Base-by-base conservation (phyloP, 2,329 filamentous ascomycete genomes). In the Exophiala calicioides region DNA sequence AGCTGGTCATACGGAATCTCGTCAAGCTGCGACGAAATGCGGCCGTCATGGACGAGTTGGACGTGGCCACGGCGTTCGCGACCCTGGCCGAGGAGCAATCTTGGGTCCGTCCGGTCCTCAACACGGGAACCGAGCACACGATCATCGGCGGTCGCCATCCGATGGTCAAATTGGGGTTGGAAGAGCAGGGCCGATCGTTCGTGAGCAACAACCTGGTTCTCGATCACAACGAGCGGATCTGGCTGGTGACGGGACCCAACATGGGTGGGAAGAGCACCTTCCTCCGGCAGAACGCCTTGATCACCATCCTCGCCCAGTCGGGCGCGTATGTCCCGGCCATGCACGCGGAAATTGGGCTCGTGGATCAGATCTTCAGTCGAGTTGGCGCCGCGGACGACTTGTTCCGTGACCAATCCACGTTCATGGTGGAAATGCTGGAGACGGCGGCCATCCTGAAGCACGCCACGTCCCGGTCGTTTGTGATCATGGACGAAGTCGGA, bases 381-480 rank as follows among this genome's bases (percentile, higher is more conserved):
- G 86, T 94, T 16, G 93, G 93, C 1, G 94, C 90, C 1, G 93
- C 91, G 1, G 94, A 98, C 66, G 91, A 95, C 64, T 76, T 98
- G n/a, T 96, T 87, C 71, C 81, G 83, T 39, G 87, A 95, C 70
- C 90, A 97, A 67, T 95, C 89, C 42, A 98, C 94, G 0, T 98
- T 98, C 68, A 97, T 98, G 93, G 89, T 97, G 1, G 93, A 98
- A 71, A 98, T 98, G 93, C 78, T 96, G 2, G 93, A 98, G 69
- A 95, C 93, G 15, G 90, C 91, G 1, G 79, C 86, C 19, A 98
- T 98, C 42, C 77, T 98, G 41, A 87, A 85, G 51, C 78, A 87
- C 57, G 91, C 93, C 0, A 97, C 91, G 1, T 71, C 82, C 1
- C 79, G 85, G 18, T 93, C 86, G 0, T 94, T 98, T 60, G 91